Conservation (phyloP, 1,139 yeast genomes). For the Candida frijolesensis region DNA sequence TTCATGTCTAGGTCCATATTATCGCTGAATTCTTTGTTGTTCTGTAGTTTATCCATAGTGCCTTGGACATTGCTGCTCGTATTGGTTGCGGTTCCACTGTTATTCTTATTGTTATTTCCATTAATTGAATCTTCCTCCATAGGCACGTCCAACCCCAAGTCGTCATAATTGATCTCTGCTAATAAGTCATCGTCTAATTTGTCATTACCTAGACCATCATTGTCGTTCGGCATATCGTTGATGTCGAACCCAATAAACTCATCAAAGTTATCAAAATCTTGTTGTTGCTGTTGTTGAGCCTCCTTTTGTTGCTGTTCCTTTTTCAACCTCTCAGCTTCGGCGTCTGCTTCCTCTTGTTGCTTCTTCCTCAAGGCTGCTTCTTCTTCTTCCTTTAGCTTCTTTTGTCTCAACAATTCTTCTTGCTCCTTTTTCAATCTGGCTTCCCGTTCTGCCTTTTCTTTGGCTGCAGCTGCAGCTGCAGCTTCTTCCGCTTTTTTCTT, state of each 20-base stretch:
- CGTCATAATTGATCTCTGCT: slow-evolving; percentile 34
- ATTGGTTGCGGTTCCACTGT: slow-evolving; percentile 3
- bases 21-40: slow-evolving; percentile 10
- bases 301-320: slow-evolving; percentile 8
- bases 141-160: slow-evolving; percentile 14
- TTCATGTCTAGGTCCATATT: slow-evolving; percentile 43
- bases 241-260: slow-evolving; percentile 17
- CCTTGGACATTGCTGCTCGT: slow-evolving; percentile 11
- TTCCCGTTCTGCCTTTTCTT: slow-evolving; percentile 20
- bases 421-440: slow-evolving; percentile 22
- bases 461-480: slow-evolving; percentile 20
- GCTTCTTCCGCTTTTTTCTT: slow-evolving; percentile 21
- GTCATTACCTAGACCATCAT: slow-evolving; percentile 5
- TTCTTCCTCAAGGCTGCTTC: slow-evolving; percentile 16
- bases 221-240: slow-evolving; percentile 21
- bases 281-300: slow-evolving; percentile 10
- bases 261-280: slow-evolving; percentile 15
- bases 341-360: slow-evolving; percentile 14
- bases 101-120: slow-evolving; percentile 13
- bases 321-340: slow-evolving; percentile 10
- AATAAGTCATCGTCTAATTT: slow-evolving; percentile 39
- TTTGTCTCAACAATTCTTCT: slow-evolving; percentile 15
- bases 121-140: slow-evolving; percentile 15
- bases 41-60: background rate
- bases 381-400: slow-evolving; percentile 11